phyloP scores from a whole-genome alignment of 2,329 filamentous ascomycete genomes.

The Paecilomyces sp. region DNA sequence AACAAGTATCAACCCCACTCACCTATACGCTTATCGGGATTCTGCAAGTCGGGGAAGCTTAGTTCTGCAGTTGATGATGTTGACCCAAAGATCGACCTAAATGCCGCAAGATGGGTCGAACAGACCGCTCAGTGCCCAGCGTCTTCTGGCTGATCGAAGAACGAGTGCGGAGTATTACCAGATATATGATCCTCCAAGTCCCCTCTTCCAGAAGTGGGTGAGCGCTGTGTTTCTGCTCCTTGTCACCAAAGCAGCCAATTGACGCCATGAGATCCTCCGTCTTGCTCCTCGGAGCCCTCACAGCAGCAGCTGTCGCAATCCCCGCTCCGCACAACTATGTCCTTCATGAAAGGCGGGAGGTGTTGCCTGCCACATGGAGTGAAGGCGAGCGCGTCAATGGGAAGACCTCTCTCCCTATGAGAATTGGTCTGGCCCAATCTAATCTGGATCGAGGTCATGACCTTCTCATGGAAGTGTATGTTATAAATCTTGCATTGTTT shows the following conservation, averaged over 20 bases:
- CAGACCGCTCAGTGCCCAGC: not conserved
- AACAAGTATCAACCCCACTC: not conserved
- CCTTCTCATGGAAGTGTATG: conserved; percentile 25
- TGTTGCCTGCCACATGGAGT: conserved; percentile 18
- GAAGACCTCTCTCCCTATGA: conserved; percentile 13
- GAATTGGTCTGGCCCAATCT: conserved; percentile 12
- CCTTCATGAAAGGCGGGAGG: conserved; percentile 24
- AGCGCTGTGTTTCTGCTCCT: not conserved
- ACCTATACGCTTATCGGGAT: not conserved
- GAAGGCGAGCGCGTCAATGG: conserved; percentile 15
- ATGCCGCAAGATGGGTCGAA: not conserved
- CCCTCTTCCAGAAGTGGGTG: not conserved
- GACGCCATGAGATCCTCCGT: conserved; percentile 15
- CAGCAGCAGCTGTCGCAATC: conserved; percentile 12
- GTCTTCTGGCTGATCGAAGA: not conserved
- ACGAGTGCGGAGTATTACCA: not conserved
- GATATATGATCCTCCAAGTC: not conserved
- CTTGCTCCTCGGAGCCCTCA: conserved; percentile 14
- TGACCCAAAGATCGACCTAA: not conserved
- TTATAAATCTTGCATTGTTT: not conserved
- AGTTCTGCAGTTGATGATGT: not conserved
- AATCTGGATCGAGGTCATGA: conserved; percentile 21
- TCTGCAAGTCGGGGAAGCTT: not conserved
- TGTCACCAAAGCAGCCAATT: not conserved
- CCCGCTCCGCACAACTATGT: conserved; percentile 16